A percentile compares a stretch with the other conserved stretches of the same genome.
phyloP scores from a whole-genome alignment of 2,329 filamentous ascomycete genomes.

The Pseudogymnoascus destructans region DNA sequence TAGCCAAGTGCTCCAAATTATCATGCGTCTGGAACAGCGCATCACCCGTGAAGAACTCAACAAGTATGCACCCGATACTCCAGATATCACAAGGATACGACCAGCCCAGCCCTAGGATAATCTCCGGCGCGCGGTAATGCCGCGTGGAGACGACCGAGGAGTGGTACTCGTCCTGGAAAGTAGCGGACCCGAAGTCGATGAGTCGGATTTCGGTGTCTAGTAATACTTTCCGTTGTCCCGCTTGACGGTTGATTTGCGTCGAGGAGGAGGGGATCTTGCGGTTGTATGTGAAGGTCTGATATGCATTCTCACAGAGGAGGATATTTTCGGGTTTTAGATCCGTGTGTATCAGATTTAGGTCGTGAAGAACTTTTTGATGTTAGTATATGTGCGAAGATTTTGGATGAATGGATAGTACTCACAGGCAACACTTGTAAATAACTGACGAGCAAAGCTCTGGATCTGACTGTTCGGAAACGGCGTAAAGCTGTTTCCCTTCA shows the following conservation, averaged over 20 bases:
- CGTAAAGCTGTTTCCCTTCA: constrained; percentile 89
- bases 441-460: constrained; percentile 86
- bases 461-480: constrained; percentile 98
- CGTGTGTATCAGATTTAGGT: constrained; percentile 94
- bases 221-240: constrained; percentile 50
- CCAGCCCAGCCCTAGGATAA: constrained; percentile 58
- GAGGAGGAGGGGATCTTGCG: constrained; percentile 57
- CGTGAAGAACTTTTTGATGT: constrained; percentile 61
- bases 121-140: constrained; percentile 58
- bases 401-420: constrained; percentile 32
- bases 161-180: constrained; percentile 61
- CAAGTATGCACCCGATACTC: constrained; percentile 61
- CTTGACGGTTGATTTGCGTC: constrained; percentile 43
- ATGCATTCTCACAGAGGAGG: constrained; percentile 49
- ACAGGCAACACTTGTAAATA: constrained; percentile 98
- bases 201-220: constrained; percentile 56
- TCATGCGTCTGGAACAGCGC: constrained; percentile 61
- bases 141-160: constrained; percentile 58
- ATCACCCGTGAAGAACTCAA: constrained; percentile 60
- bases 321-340: constrained; percentile 62
- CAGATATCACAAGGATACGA: constrained; percentile 61
- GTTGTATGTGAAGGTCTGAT: constrained; percentile 60
- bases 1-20: constrained; percentile 59
- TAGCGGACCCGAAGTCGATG: constrained; percentile 60
- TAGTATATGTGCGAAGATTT: constrained; percentile 18